A percentile compares a stretch with the other conserved stretches of the same genome.
phyloP scores from a whole-genome alignment of 116 monocot genomes.

The Posidonia oceanica region DNA sequence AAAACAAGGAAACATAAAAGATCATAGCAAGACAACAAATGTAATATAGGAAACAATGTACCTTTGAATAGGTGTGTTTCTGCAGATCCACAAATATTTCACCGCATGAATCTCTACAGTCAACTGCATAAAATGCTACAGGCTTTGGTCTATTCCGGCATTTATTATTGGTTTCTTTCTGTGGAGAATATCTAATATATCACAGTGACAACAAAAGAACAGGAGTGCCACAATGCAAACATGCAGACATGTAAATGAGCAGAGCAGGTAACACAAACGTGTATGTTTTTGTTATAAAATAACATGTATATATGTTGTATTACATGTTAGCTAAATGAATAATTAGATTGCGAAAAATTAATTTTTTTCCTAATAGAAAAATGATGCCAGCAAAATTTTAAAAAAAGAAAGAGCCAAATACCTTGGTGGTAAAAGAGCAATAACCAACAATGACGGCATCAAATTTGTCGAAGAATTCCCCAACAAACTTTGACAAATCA shows the following conservation, averaged over 20 bases:
- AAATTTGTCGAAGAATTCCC: slow-evolving; percentile 84
- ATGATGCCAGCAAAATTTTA: background rate
- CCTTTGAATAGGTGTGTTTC: slow-evolving; percentile 56
- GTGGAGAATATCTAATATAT: slow-evolving; percentile 1
- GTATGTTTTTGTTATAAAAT: too few species aligned
- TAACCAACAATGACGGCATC: slow-evolving; percentile 68
- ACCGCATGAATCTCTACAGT: slow-evolving; percentile 77
- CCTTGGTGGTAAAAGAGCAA: slow-evolving; percentile 48
- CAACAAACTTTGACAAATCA: slow-evolving; percentile 53
- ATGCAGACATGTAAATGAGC: too few species aligned
- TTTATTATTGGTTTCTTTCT: slow-evolving; percentile 64
- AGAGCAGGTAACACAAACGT: too few species aligned
- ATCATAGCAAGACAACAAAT: background rate
- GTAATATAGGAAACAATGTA: slow-evolving; percentile 7
- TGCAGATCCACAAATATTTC: slow-evolving; percentile 96
- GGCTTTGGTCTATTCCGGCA: slow-evolving; percentile 67
- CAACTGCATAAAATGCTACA: slow-evolving; percentile 71
- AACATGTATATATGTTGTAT: background rate
- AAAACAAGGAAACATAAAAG: background rate
- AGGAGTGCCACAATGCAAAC: too few species aligned
- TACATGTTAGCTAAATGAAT: background rate
- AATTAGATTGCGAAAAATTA: background rate
- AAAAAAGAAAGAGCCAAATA: slow-evolving; percentile 11
- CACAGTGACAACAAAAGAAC: background rate
- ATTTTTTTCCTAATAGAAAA: too few species aligned